A percentile compares a stretch with the other conserved stretches of the same genome.
phyloP scores from a whole-genome alignment of 129 eudicot genomes.

The Ambrosia trifida region DNA sequence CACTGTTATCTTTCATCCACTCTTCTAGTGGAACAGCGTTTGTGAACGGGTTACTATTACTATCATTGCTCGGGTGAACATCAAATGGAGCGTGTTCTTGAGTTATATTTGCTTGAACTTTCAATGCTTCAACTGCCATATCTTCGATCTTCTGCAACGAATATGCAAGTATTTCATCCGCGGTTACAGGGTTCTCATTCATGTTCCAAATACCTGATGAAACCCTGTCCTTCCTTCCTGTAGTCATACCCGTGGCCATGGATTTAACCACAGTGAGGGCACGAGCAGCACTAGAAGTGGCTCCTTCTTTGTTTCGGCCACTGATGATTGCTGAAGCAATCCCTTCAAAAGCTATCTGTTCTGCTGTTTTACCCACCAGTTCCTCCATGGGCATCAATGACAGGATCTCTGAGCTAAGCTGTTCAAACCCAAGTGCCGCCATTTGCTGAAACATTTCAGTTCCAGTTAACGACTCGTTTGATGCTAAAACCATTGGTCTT shows the following conservation, averaged over 20 bases:
- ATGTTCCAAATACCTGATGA: conserved; percentile 86
- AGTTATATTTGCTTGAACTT: conserved; percentile 69
- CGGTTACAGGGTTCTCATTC: conserved; percentile 59
- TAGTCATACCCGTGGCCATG: conserved; percentile 71
- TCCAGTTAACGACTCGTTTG: conserved; percentile 41
- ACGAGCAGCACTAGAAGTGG: conserved; percentile 83
- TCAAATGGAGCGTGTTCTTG: conserved; percentile 85
- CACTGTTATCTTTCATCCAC: conserved; percentile 51
- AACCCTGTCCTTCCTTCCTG: conserved; percentile 74
- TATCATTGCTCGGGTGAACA: conserved; percentile 53
- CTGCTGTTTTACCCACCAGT: conserved; percentile 81
- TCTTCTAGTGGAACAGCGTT: conserved; percentile 75
- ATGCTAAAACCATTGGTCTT: conserved; percentile 59
- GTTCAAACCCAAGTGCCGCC: conserved; percentile 74
- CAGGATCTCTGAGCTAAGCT: conserved; percentile 54
- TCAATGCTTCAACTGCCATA: conserved; percentile 74
- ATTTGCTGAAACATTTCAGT: conserved; percentile 73
- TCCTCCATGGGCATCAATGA: conserved; percentile 86
- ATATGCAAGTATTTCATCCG: conserved; percentile 65
- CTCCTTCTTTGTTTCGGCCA: conserved; percentile 91
- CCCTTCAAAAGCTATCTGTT: conserved; percentile 94
- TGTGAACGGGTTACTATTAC: conserved; percentile 35
- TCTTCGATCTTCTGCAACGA: conserved; percentile 84
- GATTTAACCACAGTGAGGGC: conserved; percentile 61
- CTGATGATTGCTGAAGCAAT: conserved; percentile 85